These are phyloP conservation scores for Lactarius quietus DNA, from an alignment of 768 basidiomycete species.

Conservation along the genomic window DNA sequence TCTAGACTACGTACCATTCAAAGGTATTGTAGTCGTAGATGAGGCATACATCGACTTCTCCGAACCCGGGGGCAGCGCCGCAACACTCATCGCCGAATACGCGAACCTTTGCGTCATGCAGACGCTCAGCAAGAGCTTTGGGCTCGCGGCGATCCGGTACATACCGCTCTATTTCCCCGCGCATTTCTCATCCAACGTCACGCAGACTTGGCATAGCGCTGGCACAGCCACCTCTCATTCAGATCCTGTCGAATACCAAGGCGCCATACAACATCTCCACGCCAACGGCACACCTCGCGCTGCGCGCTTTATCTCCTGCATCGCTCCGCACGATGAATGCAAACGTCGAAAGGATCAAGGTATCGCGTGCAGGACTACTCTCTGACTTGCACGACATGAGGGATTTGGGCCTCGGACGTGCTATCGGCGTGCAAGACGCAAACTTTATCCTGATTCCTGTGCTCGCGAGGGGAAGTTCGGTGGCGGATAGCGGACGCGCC, in stretches of 20 bases:
- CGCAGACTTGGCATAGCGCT: conserved; percentile 85
- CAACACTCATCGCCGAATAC: conserved; percentile 70
- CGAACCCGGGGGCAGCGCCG: conserved; percentile 55
- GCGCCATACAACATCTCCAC: conserved; percentile 97
- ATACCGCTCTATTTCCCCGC: conserved; percentile 27
- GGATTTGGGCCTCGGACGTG: conserved; percentile 54
- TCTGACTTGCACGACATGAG: conserved; percentile 44
- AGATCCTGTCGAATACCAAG: conserved; percentile 90
- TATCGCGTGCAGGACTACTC: conserved; percentile 56
- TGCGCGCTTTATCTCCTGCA: conserved; percentile 66
- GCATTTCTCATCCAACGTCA: neutral
- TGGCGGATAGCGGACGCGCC: conserved; percentile 60
- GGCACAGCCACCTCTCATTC: conserved; percentile 86
- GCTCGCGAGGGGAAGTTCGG: conserved; percentile 42
- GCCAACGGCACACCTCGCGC: conserved; percentile 80
- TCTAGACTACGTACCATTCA: conserved; percentile 77
- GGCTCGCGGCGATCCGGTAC: conserved; percentile 91
- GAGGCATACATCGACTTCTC: conserved; percentile 98
- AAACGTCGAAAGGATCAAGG: conserved; percentile 57
- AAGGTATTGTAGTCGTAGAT: conserved; percentile 90
- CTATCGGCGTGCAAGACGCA: conserved; percentile 80
- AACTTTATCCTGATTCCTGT: conserved; percentile 89
- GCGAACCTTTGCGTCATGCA: conserved; percentile 93
- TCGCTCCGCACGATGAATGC: conserved; percentile 61
- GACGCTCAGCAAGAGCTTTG: conserved; percentile 95